Evolutionary conservation across 495 filamentous ascomycete species (phyloP).

Genomic region (Wilcoxina mikolae): DNA sequence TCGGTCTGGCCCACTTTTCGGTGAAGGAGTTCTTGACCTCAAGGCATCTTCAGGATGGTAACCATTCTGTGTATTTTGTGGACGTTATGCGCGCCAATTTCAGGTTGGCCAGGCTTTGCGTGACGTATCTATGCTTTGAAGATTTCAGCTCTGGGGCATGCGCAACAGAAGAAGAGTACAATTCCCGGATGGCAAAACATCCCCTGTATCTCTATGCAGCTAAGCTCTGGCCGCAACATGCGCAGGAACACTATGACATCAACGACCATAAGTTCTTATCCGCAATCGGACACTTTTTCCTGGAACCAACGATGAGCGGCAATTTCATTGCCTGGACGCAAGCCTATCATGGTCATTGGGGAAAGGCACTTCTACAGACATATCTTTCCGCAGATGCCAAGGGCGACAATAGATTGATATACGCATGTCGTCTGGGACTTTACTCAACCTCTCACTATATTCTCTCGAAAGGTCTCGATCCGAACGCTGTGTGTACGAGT

Average conservation of each 20-base stretch:
- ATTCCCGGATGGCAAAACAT: neutral
- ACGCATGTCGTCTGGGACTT: neutral
- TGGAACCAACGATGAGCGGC: neutral
- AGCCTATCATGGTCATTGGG: neutral
- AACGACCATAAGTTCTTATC: neutral
- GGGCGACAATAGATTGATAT: neutral
- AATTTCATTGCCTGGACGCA: neutral
- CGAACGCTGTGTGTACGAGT: neutral
- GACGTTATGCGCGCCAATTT: neutral
- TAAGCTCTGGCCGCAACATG: neutral
- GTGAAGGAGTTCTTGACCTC: neutral
- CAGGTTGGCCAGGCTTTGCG: constrained; percentile 6
- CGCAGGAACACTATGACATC: neutral
- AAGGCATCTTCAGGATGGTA: neutral
- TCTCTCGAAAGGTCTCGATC: neutral
- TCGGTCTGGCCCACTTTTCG: neutral
- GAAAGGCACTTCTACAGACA: too few species aligned
- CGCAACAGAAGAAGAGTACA: neutral
- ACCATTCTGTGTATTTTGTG: neutral
- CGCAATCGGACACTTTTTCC: neutral
- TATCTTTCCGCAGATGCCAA: neutral
- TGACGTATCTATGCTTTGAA: constrained; percentile 15
- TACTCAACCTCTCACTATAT: neutral
- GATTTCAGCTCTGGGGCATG: neutral
- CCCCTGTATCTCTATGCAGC: neutral